These are phyloP conservation scores for Epichloe glyceriae DNA, from an alignment of 2,329 filamentous ascomycete genomes.

Conservation along the genomic window DNA sequence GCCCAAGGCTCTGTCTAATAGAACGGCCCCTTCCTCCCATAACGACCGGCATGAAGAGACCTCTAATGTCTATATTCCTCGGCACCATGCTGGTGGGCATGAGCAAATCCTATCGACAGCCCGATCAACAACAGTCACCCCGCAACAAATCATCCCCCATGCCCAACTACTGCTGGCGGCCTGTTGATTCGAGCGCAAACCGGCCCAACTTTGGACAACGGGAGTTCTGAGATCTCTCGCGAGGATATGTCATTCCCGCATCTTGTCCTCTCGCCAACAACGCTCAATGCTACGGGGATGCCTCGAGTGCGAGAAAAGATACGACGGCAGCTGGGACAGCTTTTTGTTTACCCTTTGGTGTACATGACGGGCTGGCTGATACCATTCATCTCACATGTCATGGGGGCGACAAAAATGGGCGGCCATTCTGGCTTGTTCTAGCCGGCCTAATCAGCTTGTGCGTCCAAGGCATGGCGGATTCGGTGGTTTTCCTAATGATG, in stretches of 20 bases:
- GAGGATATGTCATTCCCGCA: slow-evolving; percentile 8
- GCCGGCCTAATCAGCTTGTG: slow-evolving; percentile 45
- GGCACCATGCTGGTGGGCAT: not conserved
- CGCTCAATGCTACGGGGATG: slow-evolving; percentile 16
- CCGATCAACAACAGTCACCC: not conserved
- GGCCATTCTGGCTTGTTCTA: slow-evolving; percentile 44
- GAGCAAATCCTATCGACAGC: not conserved
- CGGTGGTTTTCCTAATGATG: slow-evolving; percentile 51
- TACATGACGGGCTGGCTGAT: slow-evolving; percentile 62
- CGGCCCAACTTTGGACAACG: not conserved
- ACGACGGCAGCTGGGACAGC: slow-evolving; percentile 52
- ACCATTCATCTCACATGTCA: slow-evolving; percentile 53
- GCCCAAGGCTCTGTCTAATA: no score
- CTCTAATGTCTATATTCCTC: not conserved
- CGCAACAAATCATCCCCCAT: not conserved
- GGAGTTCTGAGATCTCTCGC: not conserved
- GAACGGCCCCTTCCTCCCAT: not conserved
- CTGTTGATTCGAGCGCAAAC: not conserved
- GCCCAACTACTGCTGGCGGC: no score
- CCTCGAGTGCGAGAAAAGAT: slow-evolving; percentile 39
- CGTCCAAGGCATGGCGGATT: slow-evolving; percentile 55
- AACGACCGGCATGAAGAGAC: not conserved
- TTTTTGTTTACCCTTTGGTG: slow-evolving; percentile 65
- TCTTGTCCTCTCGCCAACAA: slow-evolving; percentile 8
- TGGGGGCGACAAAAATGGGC: slow-evolving; percentile 19